phyloP scores from a whole-genome alignment of 2,329 filamentous ascomycete genomes.

The Aspergillus sp. region DNA sequence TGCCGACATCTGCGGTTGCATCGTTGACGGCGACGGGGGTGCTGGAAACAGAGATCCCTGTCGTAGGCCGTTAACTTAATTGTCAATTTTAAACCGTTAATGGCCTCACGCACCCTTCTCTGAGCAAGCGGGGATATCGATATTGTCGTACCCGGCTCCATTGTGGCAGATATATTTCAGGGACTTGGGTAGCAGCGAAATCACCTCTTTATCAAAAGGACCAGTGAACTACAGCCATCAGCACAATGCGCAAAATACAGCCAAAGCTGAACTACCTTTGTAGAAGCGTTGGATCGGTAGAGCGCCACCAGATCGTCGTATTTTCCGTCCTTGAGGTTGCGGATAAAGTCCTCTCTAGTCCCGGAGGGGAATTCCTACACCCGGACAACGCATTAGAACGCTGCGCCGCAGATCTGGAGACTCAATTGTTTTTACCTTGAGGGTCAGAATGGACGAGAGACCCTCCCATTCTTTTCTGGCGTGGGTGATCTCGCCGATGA shows the following conservation, averaged over 20 bases:
- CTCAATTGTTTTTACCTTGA: conserved; percentile 36
- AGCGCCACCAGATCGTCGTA: conserved; percentile 58
- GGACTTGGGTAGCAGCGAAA: conserved; percentile 45
- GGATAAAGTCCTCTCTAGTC: conserved; percentile 56
- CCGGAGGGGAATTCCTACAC: conserved; percentile 54
- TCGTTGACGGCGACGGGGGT: conserved; percentile 49
- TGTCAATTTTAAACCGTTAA: no score
- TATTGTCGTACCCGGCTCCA: conserved; percentile 62
- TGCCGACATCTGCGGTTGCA: conserved; percentile 49
- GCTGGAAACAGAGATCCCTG: conserved; percentile 44
- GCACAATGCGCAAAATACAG: neutral
- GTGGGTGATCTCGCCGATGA: conserved; percentile 47
- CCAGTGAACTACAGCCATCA: conserved; percentile 37
- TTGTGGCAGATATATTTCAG: conserved; percentile 55
- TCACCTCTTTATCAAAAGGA: conserved; percentile 50
- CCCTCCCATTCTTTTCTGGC: conserved; percentile 45
- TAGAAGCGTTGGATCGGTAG: conserved; percentile 60
- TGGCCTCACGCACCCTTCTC: conserved; percentile 32
- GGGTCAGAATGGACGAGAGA: conserved; percentile 39
- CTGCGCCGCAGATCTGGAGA: neutral
- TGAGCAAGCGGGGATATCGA: conserved; percentile 56
- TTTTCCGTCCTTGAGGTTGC: conserved; percentile 54
- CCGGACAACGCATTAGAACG: neutral
- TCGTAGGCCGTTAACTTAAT: neutral
- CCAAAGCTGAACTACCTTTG: conserved; percentile 34